These are phyloP conservation scores for Henckelia pumila DNA, from an alignment of 257 asterid species.

Conservation along the genomic window DNA sequence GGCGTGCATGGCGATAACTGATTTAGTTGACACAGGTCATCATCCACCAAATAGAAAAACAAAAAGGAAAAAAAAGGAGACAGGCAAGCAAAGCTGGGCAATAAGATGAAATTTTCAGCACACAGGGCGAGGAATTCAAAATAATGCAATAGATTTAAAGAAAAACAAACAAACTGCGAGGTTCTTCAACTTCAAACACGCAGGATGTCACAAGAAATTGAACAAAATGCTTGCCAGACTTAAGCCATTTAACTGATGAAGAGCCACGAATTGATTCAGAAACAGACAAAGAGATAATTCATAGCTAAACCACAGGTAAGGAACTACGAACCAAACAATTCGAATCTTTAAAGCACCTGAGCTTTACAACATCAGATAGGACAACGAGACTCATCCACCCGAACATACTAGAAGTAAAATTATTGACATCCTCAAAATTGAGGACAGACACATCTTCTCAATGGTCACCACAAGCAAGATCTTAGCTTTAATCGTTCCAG, in stretches of 20 bases:
- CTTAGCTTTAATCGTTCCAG: not conserved
- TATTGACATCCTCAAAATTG: not conserved
- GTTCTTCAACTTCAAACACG: slow-evolving; percentile 13
- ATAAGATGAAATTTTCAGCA: slow-evolving; percentile 2
- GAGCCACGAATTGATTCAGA: slow-evolving; percentile 5
- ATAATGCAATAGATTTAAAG: not conserved
- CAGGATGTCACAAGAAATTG: slow-evolving; percentile 4
- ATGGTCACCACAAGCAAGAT: not conserved
- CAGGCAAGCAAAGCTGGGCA: not conserved
- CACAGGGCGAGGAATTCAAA: slow-evolving; percentile 4
- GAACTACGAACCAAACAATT: not conserved
- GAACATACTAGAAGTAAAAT: not conserved
- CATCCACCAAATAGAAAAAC: not conserved
- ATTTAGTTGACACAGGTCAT: not conserved
- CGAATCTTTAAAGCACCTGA: not conserved
- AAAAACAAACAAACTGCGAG: slow-evolving; percentile 15
- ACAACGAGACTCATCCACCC: not conserved
- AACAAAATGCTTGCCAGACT: slow-evolving; percentile 2
- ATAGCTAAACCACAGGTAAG: not conserved
- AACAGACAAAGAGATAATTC: not conserved
- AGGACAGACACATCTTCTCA: not conserved
- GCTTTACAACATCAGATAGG: not conserved
- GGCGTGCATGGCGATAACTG: slow-evolving; percentile 1
- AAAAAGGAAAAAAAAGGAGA: not conserved
- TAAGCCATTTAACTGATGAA: not conserved